These are phyloP conservation scores for Echium plantagineum DNA, from an alignment of 257 asterid genomes.

Conservation along the genomic window DNA sequence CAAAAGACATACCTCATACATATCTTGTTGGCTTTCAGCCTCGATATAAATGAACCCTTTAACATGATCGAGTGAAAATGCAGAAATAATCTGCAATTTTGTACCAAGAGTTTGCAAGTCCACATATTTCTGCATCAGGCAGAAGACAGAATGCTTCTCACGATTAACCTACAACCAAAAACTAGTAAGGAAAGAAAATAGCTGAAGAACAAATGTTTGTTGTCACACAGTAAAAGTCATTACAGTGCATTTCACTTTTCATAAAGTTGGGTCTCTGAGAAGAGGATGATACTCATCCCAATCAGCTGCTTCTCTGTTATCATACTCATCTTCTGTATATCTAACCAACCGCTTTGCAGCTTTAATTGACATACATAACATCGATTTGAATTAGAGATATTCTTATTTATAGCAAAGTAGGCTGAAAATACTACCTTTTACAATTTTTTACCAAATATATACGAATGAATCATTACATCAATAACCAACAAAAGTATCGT, in stretches of 20 bases:
- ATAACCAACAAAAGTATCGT: no score
- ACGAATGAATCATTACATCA: no score
- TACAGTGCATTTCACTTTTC: conserved; percentile 99
- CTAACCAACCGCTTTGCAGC: conserved; percentile 36
- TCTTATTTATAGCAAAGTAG: no score
- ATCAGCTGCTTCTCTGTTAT: conserved; percentile 33
- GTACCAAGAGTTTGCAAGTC: conserved; percentile 58
- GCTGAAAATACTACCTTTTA: no score
- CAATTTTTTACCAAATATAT: no score
- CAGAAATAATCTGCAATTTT: conserved; percentile 71
- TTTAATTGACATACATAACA: no score
- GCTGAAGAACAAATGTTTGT: no score
- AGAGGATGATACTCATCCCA: conserved; percentile 26
- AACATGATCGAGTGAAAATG: conserved; percentile 72
- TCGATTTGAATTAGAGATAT: no score
- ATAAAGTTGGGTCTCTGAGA: conserved; percentile 47
- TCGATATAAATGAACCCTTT: conserved; percentile 80
- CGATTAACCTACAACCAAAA: conserved; percentile 57
- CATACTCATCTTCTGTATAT: conserved; percentile 55
- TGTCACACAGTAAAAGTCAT: background rate
- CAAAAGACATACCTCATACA: conserved; percentile 56
- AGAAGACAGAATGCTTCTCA: conserved; percentile 81
- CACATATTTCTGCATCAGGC: conserved; percentile 87
- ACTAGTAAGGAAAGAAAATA: conserved; percentile 7
- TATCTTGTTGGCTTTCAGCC: conserved; percentile 67